Conservation (phyloP, 2,329 filamentous ascomycete genomes). For the Epichloe sp. region DNA sequence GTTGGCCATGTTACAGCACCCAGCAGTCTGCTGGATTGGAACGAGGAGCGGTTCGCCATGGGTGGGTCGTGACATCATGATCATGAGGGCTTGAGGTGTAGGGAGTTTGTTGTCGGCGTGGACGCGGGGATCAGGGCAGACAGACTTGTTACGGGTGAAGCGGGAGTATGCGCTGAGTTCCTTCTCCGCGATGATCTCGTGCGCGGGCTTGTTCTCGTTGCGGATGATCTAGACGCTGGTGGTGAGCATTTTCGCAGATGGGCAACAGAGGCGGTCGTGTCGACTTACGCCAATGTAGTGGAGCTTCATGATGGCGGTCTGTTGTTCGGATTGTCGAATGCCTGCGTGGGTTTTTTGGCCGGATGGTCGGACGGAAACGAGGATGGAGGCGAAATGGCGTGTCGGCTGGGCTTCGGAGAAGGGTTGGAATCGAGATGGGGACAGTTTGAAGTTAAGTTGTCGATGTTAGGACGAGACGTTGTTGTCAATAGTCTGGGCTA, state of each 20-base stretch:
- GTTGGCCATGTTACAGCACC: background rate
- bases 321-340: background rate
- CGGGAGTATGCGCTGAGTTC: slow-evolving; percentile 67
- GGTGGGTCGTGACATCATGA: background rate
- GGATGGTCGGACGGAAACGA: background rate
- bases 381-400: too few species aligned
- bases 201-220: slow-evolving; percentile 62
- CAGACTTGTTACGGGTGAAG: slow-evolving; percentile 62
- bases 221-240: slow-evolving; percentile 56
- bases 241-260: background rate
- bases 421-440: too few species aligned
- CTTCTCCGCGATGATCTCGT: slow-evolving; percentile 65
- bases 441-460: too few species aligned
- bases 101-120: background rate
- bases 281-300: slow-evolving; percentile 69
- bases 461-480: too few species aligned
- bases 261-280: slow-evolving; percentile 13
- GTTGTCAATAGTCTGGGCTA: too few species aligned
- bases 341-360: background rate
- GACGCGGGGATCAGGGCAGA: slow-evolving; percentile 5
- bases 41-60: background rate
- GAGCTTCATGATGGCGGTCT: slow-evolving; percentile 56
- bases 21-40: background rate
- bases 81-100: background rate
- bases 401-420: too few species aligned